These are phyloP conservation scores for Albugo candida DNA, from an alignment of 352 stramenopile species.

Conservation along the genomic window DNA sequence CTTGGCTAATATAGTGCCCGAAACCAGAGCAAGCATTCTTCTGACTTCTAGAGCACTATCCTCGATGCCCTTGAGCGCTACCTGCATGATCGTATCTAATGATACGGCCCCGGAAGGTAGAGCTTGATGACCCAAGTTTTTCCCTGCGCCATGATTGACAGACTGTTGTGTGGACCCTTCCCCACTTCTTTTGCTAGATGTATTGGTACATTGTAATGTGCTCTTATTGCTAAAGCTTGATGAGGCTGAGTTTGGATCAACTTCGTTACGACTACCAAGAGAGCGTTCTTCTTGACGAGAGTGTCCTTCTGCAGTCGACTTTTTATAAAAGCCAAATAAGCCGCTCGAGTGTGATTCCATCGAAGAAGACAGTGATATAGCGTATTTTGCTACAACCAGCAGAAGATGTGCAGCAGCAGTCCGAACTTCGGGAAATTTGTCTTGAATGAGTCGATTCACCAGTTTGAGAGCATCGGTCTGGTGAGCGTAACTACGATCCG, in stretches of 20 bases:
- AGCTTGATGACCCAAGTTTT: no score
- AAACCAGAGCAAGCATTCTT: slow-evolving; percentile 36
- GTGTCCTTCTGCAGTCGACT: no score
- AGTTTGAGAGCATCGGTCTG: slow-evolving; percentile 58
- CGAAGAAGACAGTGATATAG: slow-evolving; percentile 6
- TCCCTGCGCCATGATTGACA: no score
- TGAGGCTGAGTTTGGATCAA: no score
- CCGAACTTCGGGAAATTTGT: slow-evolving; percentile 60
- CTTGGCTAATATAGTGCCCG: slow-evolving; percentile 61
- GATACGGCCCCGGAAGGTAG: slow-evolving; percentile 11
- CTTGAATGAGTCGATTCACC: slow-evolving; percentile 37
- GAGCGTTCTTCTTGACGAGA: no score
- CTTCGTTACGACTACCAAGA: no score
- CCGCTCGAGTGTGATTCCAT: no score
- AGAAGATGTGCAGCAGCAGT: slow-evolving; percentile 36
- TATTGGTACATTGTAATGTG: neutral
- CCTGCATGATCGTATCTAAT: slow-evolving; percentile 48
- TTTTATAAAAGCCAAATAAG: no score
- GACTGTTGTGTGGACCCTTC: no score
- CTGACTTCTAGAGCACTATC: slow-evolving; percentile 39
- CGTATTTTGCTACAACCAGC: slow-evolving; percentile 35
- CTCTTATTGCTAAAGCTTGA: no score
- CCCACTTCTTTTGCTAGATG: slow-evolving; percentile 1
- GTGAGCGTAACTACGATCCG: slow-evolving; percentile 14
- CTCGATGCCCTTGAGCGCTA: slow-evolving; percentile 59